Evolutionary conservation across 345 rosid genomes (phyloP).

Genomic region (Combretum micranthum): DNA sequence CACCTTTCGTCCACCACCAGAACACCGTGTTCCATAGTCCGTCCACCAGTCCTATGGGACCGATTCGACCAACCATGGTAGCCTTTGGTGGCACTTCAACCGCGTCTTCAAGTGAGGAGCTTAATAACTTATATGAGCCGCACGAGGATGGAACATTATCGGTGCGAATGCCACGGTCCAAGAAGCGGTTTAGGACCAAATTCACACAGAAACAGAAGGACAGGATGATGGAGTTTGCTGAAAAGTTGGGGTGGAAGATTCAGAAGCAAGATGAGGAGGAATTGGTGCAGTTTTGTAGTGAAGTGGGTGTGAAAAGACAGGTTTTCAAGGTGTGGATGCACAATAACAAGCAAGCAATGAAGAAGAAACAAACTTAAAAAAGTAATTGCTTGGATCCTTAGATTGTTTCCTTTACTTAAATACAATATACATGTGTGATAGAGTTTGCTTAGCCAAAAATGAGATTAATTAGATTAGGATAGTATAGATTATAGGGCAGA

Average conservation of each 20-base stretch:
- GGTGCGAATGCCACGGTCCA: neutral
- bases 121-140: conserved; percentile 25
- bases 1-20: conserved; percentile 17
- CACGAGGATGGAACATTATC: conserved; percentile 10
- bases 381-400: no score
- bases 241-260: conserved; percentile 44
- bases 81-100: conserved; percentile 30
- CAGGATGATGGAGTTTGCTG: conserved; percentile 43
- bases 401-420: no score
- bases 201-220: conserved; percentile 44
- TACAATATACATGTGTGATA: no score
- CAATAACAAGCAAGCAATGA: conserved; percentile 53
- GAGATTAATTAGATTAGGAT: no score
- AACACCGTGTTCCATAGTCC: conserved; percentile 12
- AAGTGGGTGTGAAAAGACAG: conserved; percentile 32
- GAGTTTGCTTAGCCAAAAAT: no score
- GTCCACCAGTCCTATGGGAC: conserved; percentile 7
- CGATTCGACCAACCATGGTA: conserved; percentile 47
- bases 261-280: conserved; percentile 36
- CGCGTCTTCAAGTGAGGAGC: conserved; percentile 44
- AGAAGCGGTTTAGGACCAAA: conserved; percentile 40
- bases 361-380: conserved; percentile 44
- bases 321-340: conserved; percentile 63
- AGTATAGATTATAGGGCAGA: no score
- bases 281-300: conserved; percentile 31